Conservation (phyloP, 257 asterid genomes). For the Nicotiana obtusifolia region DNA sequence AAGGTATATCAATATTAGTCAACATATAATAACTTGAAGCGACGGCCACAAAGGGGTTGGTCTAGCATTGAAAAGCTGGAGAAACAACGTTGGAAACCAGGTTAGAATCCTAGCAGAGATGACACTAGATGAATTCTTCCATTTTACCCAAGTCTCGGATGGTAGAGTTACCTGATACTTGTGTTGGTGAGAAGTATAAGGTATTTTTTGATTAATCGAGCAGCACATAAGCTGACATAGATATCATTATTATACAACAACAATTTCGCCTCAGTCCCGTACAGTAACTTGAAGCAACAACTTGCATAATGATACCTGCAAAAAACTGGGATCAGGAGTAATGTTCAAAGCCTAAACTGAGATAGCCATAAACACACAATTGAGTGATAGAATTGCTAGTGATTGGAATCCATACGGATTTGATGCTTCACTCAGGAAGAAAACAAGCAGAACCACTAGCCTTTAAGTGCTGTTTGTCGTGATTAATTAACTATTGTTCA, state of each 20-base stretch:
- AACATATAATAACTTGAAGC: too few species aligned
- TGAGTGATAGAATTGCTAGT: not conserved
- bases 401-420: not conserved
- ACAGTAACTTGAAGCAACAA: too few species aligned
- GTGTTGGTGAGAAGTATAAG: not conserved
- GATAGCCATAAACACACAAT: not conserved
- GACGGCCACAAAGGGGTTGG: too few species aligned
- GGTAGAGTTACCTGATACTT: not conserved
- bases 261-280: too few species aligned
- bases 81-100: not conserved
- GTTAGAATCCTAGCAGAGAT: not conserved
- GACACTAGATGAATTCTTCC: not conserved
- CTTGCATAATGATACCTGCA: too few species aligned
- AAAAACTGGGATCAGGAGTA: too few species aligned
- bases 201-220: too few species aligned
- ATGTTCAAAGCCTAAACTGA: not conserved
- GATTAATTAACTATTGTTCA: not conserved
- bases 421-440: not conserved
- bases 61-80: too few species aligned
- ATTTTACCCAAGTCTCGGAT: not conserved
- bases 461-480: not conserved
- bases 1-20: not conserved
- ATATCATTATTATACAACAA: too few species aligned
- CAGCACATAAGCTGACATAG: too few species aligned
- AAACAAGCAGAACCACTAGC: not conserved